phyloP scores from a whole-genome alignment of 306 rosid genomes.

The Dryas octopetala region DNA sequence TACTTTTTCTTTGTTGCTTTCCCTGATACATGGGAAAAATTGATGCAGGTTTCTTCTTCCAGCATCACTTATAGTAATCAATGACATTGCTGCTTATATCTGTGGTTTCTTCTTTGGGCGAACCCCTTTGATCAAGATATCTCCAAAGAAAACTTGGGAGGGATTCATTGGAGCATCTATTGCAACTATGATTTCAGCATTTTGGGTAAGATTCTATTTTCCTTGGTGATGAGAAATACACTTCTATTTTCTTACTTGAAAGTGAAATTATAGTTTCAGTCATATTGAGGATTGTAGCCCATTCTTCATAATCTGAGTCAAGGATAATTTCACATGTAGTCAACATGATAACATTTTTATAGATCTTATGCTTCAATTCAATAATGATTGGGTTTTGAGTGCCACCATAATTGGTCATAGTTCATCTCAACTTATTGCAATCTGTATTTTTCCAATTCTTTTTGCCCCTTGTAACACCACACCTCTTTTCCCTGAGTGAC shows the following conservation, averaged over 20 bases:
- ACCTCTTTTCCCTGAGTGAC: background rate
- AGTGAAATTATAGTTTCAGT: background rate
- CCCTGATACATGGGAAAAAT: constrained; percentile 25
- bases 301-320: background rate
- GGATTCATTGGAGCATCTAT: constrained; percentile 99
- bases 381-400: background rate
- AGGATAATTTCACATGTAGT: background rate
- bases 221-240: background rate
- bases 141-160: constrained; percentile 99
- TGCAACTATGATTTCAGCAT: constrained; percentile 90
- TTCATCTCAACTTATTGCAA: background rate
- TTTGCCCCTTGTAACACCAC: background rate
- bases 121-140: constrained; percentile 95
- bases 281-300: background rate
- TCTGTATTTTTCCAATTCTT: background rate
- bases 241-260: constrained; percentile 2
- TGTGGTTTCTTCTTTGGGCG: constrained; percentile 94
- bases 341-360: background rate
- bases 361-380: background rate
- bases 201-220: constrained; percentile 60
- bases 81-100: constrained; percentile 91
- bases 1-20: constrained; percentile 15
- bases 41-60: constrained; percentile 97
- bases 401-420: background rate
- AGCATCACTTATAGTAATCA: constrained; percentile 87